Evolutionary conservation across 352 stramenopile genomes (phyloP), one percentile per base, ranked within the genome.

Genomic region (Pythium brachiatum): DNA sequence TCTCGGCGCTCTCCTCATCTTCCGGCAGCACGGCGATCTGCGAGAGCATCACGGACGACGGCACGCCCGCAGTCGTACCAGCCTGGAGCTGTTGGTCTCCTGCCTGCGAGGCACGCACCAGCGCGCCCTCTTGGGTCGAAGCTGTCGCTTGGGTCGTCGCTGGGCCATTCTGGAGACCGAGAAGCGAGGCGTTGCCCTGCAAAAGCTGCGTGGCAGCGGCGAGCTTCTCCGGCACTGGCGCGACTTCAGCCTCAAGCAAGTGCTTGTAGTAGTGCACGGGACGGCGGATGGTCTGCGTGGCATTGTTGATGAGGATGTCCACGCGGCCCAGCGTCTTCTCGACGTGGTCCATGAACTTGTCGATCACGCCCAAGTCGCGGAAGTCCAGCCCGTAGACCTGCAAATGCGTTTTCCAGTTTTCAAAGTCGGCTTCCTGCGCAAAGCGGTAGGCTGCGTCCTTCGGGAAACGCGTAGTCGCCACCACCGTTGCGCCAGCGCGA

Each of bases 301-400:
- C 96, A 73, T 99, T 99, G 75, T 98, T 98, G 62, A 98, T 90
- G 34, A 99, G 69, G 29, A 98, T 93, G 73, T 99, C 94, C 34
- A 98, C 73, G 11, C 86, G 78, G 16, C 75, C 73, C 48, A 88
- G 81, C 9, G 69, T 82, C 23, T 62, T 43, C 23, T 81, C 70
- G 7, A 99, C 70, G 72, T 95, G 93, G 44, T 92, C 76, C 73
- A 95, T 96, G 63, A 98, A 98, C 55, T 80, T 82, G 72, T 99
- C 95, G 38, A 98, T 77, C 32, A 93, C 90, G 4, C 86, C 90
- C 9, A 98, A 75, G 72, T 98, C 93, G 39, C 94, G 81, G 56
- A 98, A 94, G 75, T 99, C 94, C 66, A 98, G 86, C 52, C 94
- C 96, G 69, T 97, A 97, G 36, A 99, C 78, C 43, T 97, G 76